Evolutionary conservation across 2,329 filamentous ascomycete species (phyloP).

Genomic region (Pseudomassariella vexata): DNA sequence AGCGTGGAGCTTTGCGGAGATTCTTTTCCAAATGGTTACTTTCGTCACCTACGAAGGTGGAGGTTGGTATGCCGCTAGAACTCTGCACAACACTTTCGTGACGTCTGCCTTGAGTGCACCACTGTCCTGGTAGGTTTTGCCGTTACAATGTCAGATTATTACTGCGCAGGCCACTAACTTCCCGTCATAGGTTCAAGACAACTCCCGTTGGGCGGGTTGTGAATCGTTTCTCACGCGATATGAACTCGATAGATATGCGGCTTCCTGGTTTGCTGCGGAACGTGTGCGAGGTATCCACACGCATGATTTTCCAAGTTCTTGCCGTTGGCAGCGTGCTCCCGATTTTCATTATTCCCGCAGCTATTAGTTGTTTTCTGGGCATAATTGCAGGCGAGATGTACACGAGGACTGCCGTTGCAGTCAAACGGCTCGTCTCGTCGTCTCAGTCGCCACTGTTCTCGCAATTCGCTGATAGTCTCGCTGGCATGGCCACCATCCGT

Average conservation of each 20-base stretch:
- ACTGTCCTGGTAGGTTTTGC: slow-evolving; percentile 54
- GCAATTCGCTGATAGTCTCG: slow-evolving; percentile 48
- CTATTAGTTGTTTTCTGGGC: slow-evolving; percentile 29
- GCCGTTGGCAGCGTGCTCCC: slow-evolving; percentile 37
- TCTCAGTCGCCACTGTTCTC: slow-evolving; percentile 49
- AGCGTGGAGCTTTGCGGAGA: slow-evolving; percentile 35
- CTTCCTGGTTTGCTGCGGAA: slow-evolving; percentile 39
- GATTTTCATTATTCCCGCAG: slow-evolving; percentile 35
- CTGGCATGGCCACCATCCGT: slow-evolving; percentile 45
- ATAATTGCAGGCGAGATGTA: slow-evolving; percentile 37
- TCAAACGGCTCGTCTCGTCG: slow-evolving; percentile 34
- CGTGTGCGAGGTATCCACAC: slow-evolving; percentile 31
- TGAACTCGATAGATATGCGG: slow-evolving; percentile 46
- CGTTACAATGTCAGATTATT: too few relatives aligned
- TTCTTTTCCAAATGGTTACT: slow-evolving; percentile 33
- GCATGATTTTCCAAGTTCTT: slow-evolving; percentile 26
- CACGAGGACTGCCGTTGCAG: slow-evolving; percentile 34
- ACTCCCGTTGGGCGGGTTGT: slow-evolving; percentile 46
- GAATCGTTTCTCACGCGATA: slow-evolving; percentile 52
- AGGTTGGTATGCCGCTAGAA: slow-evolving; percentile 49
- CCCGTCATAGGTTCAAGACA: too few relatives aligned
- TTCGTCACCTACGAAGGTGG: slow-evolving; percentile 47
- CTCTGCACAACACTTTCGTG: slow-evolving; percentile 47
- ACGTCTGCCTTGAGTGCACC: slow-evolving; percentile 46
- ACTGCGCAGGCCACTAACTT: too few relatives aligned